A percentile compares a stretch with the other conserved stretches of the same genome.
Evolutionary conservation across 257 asterid genomes (phyloP).

Genomic region (Rhazya stricta): DNA sequence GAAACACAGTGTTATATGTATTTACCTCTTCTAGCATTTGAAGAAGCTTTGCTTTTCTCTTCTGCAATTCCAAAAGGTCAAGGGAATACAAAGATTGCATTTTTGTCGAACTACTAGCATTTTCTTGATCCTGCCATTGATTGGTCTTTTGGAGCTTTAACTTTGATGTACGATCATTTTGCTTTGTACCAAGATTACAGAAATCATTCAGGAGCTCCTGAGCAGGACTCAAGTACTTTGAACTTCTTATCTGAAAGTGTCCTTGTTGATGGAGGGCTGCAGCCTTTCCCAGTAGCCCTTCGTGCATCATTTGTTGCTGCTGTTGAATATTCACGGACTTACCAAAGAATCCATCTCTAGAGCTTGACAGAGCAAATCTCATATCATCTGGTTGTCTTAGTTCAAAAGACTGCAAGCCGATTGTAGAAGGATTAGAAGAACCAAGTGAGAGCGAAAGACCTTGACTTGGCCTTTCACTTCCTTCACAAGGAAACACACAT

Average conservation of each 20-base stretch:
- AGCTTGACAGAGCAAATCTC: constrained; percentile 51
- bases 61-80: constrained; percentile 70
- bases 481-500: constrained; percentile 65
- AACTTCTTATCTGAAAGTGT: constrained; percentile 36
- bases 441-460: constrained; percentile 79
- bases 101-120: constrained; percentile 25
- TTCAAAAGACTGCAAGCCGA: constrained; percentile 62
- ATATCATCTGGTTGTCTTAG: constrained; percentile 39
- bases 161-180: constrained; percentile 23
- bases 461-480: constrained; percentile 75
- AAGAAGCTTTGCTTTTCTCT: constrained; percentile 62
- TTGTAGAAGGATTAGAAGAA: constrained; percentile 53
- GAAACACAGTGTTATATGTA: neutral
- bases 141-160: constrained; percentile 26
- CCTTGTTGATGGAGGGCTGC: constrained; percentile 15
- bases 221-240: constrained; percentile 57
- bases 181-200: constrained; percentile 52
- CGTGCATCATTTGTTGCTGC: constrained; percentile 28
- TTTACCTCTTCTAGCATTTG: constrained; percentile 85
- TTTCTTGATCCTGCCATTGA: constrained; percentile 39
- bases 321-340: constrained; percentile 33
- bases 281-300: constrained; percentile 30
- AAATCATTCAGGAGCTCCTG: constrained; percentile 75
- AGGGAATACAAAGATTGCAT: constrained; percentile 53
- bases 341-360: constrained; percentile 27